phyloP scores from a whole-genome alignment of 2,329 filamentous ascomycete genomes.

The Nemania serpens region DNA sequence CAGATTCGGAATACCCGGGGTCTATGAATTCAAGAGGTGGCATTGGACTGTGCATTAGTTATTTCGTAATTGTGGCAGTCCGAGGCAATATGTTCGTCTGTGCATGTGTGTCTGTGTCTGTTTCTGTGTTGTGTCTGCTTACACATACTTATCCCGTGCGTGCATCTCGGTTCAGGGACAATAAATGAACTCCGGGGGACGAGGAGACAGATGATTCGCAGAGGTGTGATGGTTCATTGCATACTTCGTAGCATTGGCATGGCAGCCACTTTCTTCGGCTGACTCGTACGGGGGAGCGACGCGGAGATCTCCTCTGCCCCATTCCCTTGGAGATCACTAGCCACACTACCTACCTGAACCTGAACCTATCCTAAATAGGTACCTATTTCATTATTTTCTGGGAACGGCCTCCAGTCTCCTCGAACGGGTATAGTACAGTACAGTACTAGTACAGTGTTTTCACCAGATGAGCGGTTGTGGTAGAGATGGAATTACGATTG shows the following conservation, averaged over 20 bases:
- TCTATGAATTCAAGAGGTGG: not conserved
- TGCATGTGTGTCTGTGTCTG: not conserved
- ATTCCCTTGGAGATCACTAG: conserved; percentile 17
- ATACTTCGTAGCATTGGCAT: conserved; percentile 21
- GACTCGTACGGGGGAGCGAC: conserved; percentile 13
- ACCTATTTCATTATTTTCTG: too few relatives aligned
- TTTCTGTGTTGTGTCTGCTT: not conserved
- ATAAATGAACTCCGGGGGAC: conserved; percentile 25
- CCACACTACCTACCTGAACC: conserved; percentile 17
- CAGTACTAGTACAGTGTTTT: not conserved
- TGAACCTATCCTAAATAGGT: too few relatives aligned
- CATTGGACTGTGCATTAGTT: not conserved
- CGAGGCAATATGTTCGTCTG: too few relatives aligned
- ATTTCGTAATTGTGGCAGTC: conserved; percentile 1
- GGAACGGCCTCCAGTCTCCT: too few relatives aligned
- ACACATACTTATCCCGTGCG: conserved; percentile 20
- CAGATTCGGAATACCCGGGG: conserved; percentile 22
- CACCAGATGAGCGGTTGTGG: too few relatives aligned
- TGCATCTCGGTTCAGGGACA: conserved; percentile 21
- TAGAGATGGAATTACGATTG: too few relatives aligned
- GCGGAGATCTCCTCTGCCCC: conserved; percentile 18
- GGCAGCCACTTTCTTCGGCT: not conserved
- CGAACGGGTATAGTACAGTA: too few relatives aligned
- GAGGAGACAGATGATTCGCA: conserved; percentile 29
- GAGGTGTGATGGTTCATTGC: conserved; percentile 14